phyloP scores from a whole-genome alignment of 2,329 filamentous ascomycete genomes.

The Colletotrichum tropicale region DNA sequence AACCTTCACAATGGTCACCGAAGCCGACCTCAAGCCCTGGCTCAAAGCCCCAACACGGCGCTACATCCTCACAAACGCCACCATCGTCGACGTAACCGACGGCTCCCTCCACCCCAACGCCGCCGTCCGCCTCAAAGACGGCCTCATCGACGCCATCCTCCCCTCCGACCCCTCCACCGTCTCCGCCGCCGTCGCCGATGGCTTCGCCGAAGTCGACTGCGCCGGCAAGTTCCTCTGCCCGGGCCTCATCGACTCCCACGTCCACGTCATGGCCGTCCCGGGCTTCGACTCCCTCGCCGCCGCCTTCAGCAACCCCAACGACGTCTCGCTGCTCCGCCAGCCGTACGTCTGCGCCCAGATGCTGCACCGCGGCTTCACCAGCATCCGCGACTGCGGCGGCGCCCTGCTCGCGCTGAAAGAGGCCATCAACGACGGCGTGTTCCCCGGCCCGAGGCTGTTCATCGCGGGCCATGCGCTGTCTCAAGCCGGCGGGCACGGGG shows the following conservation, averaged over 20 bases:
- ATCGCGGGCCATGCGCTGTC: constrained; percentile 57
- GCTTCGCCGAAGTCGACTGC: constrained; percentile 28
- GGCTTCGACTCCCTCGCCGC: constrained; percentile 29
- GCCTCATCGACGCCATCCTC: constrained; percentile 34
- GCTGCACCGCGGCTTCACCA: constrained; percentile 64
- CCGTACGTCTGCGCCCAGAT: constrained; percentile 54
- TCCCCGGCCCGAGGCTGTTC: constrained; percentile 60
- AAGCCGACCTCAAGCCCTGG: constrained; percentile 37
- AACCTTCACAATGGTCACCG: constrained; percentile 23
- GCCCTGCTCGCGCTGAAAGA: constrained; percentile 59
- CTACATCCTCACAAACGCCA: constrained; percentile 47
- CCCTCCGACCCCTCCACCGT: background rate
- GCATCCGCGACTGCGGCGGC: constrained; percentile 62
- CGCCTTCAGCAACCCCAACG: constrained; percentile 33
- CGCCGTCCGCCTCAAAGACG: constrained; percentile 37
- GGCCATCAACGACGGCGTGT: constrained; percentile 58
- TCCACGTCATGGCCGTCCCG: constrained; percentile 32
- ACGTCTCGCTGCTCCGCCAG: constrained; percentile 48
- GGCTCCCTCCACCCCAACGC: constrained; percentile 33
- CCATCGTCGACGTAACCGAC: constrained; percentile 42
- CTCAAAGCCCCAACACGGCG: constrained; percentile 29
- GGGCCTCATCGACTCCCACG: constrained; percentile 32
- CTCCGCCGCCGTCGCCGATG: constrained; percentile 17
- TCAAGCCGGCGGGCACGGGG: constrained; percentile 64
- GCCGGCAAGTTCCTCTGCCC: constrained; percentile 29